Percentiles rank a stretch among this genome's conserved stretches.
phyloP scores from a whole-genome alignment of 495 filamentous ascomycete genomes.

The Lichenothelia convexa region DNA sequence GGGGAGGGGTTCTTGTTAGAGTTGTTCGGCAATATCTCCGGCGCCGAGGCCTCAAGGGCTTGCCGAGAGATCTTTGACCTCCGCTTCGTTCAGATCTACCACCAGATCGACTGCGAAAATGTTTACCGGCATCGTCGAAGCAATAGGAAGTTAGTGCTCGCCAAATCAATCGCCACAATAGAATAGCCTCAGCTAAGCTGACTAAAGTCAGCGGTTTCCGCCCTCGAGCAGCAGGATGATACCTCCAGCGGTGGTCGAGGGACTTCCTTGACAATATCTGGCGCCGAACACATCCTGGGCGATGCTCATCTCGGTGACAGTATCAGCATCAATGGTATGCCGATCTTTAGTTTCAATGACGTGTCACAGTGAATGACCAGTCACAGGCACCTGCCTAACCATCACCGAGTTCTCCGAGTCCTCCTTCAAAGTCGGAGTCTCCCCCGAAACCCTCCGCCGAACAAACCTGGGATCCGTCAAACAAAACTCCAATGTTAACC shows the following conservation, averaged over 20 bases:
- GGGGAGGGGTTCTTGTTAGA: too few species aligned
- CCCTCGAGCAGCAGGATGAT: constrained; percentile 61
- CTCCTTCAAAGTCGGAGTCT: constrained; percentile 82
- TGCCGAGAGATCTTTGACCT: too few species aligned
- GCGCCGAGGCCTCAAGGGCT: too few species aligned
- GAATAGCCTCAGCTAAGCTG: constrained; percentile 11
- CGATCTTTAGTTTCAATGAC: neutral
- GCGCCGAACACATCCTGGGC: constrained; percentile 52
- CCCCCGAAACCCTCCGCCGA: constrained; percentile 88
- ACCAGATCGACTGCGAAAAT: too few species aligned
- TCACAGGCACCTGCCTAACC: constrained; percentile 65
- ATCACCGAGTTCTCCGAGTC: constrained; percentile 52
- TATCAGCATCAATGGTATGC: constrained; percentile 67
- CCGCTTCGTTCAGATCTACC: too few species aligned
- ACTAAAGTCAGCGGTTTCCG: constrained; percentile 49
- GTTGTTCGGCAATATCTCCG: too few species aligned
- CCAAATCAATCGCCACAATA: constrained; percentile 3
- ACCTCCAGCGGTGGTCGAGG: constrained; percentile 50
- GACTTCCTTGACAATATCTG: constrained; percentile 73
- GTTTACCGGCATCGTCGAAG: constrained; percentile 97
- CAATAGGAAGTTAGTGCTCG: constrained; percentile 58
- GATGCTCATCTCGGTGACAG: constrained; percentile 82
- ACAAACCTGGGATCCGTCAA: constrained; percentile 71
- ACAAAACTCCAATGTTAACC: constrained; percentile 49
- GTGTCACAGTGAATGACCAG: neutral